Conservation (phyloP, 140 eudicot species). For the Senecio squalidus region DNA sequence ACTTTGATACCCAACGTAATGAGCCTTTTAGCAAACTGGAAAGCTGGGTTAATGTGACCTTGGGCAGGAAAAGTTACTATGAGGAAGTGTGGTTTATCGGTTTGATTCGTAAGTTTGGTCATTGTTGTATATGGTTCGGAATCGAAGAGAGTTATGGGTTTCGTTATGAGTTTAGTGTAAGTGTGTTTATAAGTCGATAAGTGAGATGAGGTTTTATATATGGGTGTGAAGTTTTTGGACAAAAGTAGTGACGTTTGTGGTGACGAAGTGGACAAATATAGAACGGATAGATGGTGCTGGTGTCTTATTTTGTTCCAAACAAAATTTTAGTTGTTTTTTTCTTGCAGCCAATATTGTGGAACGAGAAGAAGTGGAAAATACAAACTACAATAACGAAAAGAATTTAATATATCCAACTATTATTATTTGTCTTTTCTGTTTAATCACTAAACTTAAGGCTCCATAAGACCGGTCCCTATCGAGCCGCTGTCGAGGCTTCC, state of each 20-base stretch:
- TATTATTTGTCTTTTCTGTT: too few relatives aligned
- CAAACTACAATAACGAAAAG: too few relatives aligned
- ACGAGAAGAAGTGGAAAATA: too few relatives aligned
- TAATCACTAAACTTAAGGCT: too few relatives aligned
- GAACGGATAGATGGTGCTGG: not conserved
- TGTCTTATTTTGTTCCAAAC: not conserved
- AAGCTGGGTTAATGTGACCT: conserved; percentile 53
- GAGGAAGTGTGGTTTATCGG: conserved; percentile 45
- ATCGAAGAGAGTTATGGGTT: not conserved
- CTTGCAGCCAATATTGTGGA: too few relatives aligned
- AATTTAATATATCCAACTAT: too few relatives aligned
- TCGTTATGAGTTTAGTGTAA: not conserved
- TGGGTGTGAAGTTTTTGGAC: not conserved
- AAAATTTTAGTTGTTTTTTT: too few relatives aligned
- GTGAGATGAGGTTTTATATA: not conserved
- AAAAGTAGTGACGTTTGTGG: conserved; percentile 8
- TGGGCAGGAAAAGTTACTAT: conserved; percentile 49
- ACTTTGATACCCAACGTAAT: conserved; percentile 40
- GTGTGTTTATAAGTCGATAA: not conserved
- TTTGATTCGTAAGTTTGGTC: conserved; percentile 3
- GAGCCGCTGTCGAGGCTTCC: too few relatives aligned
- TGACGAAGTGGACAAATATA: not conserved
- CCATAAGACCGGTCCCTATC: too few relatives aligned
- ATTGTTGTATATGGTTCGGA: not conserved
- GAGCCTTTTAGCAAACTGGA: conserved; percentile 45